Conservation (phyloP, 148 eudicot genomes). For the Fagopyrum esculentum region DNA sequence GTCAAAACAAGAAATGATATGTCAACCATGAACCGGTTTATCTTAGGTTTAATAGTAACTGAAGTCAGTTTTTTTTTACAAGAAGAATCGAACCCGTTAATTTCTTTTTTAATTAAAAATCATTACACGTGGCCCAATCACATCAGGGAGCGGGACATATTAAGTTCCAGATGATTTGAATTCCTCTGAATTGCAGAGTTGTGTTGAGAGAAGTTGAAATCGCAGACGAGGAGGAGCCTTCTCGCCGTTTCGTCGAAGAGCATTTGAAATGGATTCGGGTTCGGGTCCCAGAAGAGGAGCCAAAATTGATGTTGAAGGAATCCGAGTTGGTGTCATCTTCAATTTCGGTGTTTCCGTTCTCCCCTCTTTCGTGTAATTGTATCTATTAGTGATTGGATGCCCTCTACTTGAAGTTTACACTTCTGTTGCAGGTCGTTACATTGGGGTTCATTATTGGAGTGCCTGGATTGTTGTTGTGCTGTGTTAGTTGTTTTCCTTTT, state of each 20-base stretch:
- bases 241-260: neutral
- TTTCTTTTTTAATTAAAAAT: too few species aligned
- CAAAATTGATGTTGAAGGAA: conserved; percentile 27
- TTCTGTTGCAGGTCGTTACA: neutral
- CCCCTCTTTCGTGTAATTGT: neutral
- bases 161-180: too few species aligned
- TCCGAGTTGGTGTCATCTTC: conserved; percentile 69
- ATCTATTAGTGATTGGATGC: too few species aligned
- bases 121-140: too few species aligned
- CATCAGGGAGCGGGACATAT: too few species aligned
- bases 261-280: too few species aligned
- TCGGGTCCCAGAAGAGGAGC: too few species aligned
- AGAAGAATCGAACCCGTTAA: too few species aligned
- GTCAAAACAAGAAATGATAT: too few species aligned
- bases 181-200: neutral
- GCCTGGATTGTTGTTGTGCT: neutral
- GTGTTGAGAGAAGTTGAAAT: neutral
- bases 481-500: neutral
- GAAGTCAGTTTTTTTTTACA: too few species aligned
- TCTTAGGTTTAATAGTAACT: too few species aligned
- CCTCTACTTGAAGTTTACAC: neutral
- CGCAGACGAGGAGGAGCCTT: neutral
- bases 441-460: neutral
- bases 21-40: too few species aligned
- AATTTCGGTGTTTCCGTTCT: conserved; percentile 54